Conservation (phyloP, 495 filamentous ascomycete genomes). For the Hypoxylon lenormandii region DNA sequence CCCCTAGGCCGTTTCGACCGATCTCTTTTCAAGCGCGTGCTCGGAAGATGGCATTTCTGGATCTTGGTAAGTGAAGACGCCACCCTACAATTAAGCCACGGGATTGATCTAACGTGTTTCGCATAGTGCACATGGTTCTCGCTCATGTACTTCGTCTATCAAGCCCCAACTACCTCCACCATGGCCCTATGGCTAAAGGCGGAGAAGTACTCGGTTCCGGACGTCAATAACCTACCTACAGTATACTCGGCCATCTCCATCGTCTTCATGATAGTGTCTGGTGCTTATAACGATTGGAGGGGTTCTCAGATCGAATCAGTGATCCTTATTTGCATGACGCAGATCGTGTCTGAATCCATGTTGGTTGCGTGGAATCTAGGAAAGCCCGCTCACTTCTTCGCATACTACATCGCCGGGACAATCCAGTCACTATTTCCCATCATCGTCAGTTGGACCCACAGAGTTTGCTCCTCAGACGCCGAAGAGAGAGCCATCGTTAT, state of each 20-base stretch:
- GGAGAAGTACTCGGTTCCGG: slow-evolving; percentile 30
- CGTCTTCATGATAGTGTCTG: slow-evolving; percentile 27
- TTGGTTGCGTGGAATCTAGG: slow-evolving; percentile 25
- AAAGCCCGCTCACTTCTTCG: slow-evolving; percentile 29
- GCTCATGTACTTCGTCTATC: slow-evolving; percentile 39
- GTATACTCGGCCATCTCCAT: slow-evolving; percentile 32
- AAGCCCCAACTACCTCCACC: slow-evolving; percentile 16
- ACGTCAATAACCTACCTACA: slow-evolving; percentile 28
- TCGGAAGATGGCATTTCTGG: slow-evolving; percentile 51
- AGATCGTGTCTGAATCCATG: slow-evolving; percentile 26
- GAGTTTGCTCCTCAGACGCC: slow-evolving; percentile 21
- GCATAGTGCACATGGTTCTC: slow-evolving; percentile 31
- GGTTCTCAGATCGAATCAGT: slow-evolving; percentile 23
- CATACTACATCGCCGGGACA: slow-evolving; percentile 26
- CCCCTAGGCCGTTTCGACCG: slow-evolving; percentile 46
- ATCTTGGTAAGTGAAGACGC: slow-evolving; percentile 22
- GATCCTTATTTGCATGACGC: slow-evolving; percentile 26
- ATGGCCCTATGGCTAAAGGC: slow-evolving; percentile 35
- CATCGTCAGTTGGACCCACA: slow-evolving; percentile 32
- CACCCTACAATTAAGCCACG: background rate
- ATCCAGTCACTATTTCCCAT: slow-evolving; percentile 30
- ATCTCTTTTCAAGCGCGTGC: slow-evolving; percentile 45
- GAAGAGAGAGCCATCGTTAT: slow-evolving; percentile 34
- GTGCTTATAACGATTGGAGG: slow-evolving; percentile 29
- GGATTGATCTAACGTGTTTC: background rate